A percentile compares a stretch with the other conserved stretches of the same genome.
Conservation (phyloP, 495 filamentous ascomycete genomes). For the Aspergillus incahuasiensis region DNA sequence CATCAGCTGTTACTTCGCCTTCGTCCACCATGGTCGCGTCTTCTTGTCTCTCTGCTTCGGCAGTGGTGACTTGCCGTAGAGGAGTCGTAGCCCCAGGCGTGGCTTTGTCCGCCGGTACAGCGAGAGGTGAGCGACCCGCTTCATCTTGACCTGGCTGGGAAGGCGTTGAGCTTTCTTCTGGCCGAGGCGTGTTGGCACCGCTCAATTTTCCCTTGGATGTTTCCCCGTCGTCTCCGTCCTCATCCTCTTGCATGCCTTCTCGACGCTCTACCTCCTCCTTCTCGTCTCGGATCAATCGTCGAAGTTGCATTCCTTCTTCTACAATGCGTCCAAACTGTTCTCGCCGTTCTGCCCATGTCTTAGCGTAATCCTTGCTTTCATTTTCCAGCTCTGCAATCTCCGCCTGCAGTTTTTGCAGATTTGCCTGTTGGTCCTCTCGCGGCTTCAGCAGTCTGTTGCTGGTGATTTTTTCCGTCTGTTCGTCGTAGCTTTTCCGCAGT, state of each 20-base stretch:
- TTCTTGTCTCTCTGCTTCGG: slow-evolving; percentile 38
- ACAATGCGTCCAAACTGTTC: slow-evolving; percentile 89
- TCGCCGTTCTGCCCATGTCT: slow-evolving; percentile 79
- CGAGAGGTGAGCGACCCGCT: slow-evolving; percentile 29
- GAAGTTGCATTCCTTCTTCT: slow-evolving; percentile 81
- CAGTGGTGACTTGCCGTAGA: slow-evolving; percentile 35
- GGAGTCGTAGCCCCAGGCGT: slow-evolving; percentile 34
- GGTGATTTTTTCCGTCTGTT: slow-evolving; percentile 79
- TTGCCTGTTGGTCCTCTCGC: slow-evolving; percentile 74
- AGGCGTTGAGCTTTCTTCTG: slow-evolving; percentile 50
- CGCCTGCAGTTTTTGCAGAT: slow-evolving; percentile 71
- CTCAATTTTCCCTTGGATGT: slow-evolving; percentile 47
- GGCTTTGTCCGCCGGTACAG: slow-evolving; percentile 35
- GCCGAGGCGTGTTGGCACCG: slow-evolving; percentile 62
- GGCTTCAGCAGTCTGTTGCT: slow-evolving; percentile 72
- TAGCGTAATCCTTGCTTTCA: slow-evolving; percentile 75
- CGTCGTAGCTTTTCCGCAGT: slow-evolving; percentile 80
- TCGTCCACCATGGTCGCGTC: slow-evolving; percentile 57
- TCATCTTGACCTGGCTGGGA: slow-evolving; percentile 45
- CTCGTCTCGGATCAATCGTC: slow-evolving; percentile 85
- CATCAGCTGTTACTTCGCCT: slow-evolving; percentile 55
- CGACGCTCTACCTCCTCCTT: slow-evolving; percentile 78
- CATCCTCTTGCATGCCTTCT: slow-evolving; percentile 74
- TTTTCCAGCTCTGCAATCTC: slow-evolving; percentile 85
- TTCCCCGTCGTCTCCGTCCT: slow-evolving; percentile 70